Evolutionary conservation across 495 filamentous ascomycete species (phyloP).

Genomic region (Penicillium lagena): DNA sequence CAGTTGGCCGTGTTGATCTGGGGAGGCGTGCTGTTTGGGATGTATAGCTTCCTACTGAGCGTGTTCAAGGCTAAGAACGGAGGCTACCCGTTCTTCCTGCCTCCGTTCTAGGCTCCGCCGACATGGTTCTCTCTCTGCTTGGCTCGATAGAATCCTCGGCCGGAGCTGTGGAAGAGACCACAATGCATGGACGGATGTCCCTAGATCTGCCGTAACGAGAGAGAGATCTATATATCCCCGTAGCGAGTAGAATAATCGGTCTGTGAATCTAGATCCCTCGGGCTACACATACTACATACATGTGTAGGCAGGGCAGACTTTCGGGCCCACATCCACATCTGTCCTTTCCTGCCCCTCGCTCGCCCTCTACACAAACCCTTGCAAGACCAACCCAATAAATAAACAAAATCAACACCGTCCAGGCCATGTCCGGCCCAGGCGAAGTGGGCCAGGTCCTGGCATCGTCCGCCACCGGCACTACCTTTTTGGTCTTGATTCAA

Average conservation of each 20-base stretch:
- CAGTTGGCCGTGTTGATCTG: conserved; percentile 78
- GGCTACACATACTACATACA: no score
- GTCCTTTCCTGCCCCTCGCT: no score
- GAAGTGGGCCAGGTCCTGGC: conserved; percentile 18
- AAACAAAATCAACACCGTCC: not conserved
- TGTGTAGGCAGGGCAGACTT: no score
- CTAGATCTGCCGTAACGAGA: no score
- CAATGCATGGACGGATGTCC: no score
- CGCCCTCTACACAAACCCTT: no score
- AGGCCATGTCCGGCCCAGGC: conserved; percentile 11
- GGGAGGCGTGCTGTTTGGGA: conserved; percentile 67
- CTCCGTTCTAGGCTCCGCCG: conserved; percentile 60
- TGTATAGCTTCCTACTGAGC: conserved; percentile 91
- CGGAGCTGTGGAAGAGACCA: no score
- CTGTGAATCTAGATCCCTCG: no score
- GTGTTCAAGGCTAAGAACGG: conserved; percentile 93
- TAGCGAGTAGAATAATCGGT: no score
- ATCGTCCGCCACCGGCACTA: conserved; percentile 62
- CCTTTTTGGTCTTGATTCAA: conserved; percentile 80
- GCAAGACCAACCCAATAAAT: not conserved
- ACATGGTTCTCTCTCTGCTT: not conserved
- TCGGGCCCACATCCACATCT: no score
- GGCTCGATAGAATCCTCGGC: no score
- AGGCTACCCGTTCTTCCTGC: conserved; percentile 89
- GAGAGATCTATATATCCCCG: no score